A percentile compares a stretch with the other conserved stretches of the same genome.
phyloP scores from a whole-genome alignment of 2,329 filamentous ascomycete species.

The Fusarium sp. region DNA sequence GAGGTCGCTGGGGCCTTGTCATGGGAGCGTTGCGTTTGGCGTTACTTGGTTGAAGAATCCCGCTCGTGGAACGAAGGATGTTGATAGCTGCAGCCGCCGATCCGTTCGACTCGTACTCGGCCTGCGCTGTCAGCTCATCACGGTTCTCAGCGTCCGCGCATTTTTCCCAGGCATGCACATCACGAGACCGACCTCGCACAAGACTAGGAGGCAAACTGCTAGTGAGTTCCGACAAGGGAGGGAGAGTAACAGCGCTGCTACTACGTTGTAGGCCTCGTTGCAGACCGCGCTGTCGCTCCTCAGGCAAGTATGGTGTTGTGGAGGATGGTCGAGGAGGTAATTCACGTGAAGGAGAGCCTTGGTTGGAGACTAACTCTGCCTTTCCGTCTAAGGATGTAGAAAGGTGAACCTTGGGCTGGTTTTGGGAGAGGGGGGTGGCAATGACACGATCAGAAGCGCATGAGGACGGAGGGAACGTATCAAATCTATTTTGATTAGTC shows the following conservation, averaged over 20 bases:
- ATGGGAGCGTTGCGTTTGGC: constrained; percentile 70
- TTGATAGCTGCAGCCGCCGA: constrained; percentile 84
- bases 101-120: constrained; percentile 80
- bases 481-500: constrained; percentile 46
- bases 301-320: constrained; percentile 56
- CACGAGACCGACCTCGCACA: constrained; percentile 78
- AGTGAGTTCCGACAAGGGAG: constrained; percentile 62
- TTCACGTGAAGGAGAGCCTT: constrained; percentile 69
- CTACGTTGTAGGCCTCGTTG: constrained; percentile 75
- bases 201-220: constrained; percentile 63
- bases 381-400: constrained; percentile 89
- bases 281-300: constrained; percentile 61
- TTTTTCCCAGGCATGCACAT: constrained; percentile 90
- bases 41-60: constrained; percentile 61
- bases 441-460: constrained; percentile 53
- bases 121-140: constrained; percentile 81
- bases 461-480: constrained; percentile 54
- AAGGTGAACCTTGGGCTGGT: constrained; percentile 69
- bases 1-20: constrained; percentile 43
- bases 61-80: constrained; percentile 75
- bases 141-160: constrained; percentile 83
- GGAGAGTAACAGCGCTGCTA: constrained; percentile 72
- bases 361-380: constrained; percentile 80
- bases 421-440: constrained; percentile 48
- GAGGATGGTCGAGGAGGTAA: constrained; percentile 57